These are phyloP conservation scores for Ustilago nuda DNA, from an alignment of 1,284 basidiomycete genomes.

Conservation along the genomic window DNA sequence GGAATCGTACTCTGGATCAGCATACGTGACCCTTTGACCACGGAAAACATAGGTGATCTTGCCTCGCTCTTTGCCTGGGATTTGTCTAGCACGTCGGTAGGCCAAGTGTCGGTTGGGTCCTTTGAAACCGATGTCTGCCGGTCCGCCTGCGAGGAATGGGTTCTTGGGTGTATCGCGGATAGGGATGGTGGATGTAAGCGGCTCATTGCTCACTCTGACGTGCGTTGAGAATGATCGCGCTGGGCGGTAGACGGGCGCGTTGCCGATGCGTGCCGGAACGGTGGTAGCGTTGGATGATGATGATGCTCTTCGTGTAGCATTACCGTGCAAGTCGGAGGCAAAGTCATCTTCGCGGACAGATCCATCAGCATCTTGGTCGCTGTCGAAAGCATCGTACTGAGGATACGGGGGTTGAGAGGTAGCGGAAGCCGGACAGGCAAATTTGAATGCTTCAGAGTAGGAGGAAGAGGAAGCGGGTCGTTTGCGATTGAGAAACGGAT, in stretches of 20 bases:
- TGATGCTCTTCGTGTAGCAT: constrained; percentile 22
- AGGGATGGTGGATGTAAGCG: constrained; percentile 16
- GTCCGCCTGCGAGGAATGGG: constrained; percentile 65
- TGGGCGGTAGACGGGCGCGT: constrained; percentile 11
- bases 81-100: constrained; percentile 28
- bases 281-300: constrained; percentile 20
- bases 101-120: constrained; percentile 47
- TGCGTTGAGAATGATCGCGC: constrained; percentile 31
- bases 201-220: constrained; percentile 31
- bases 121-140: constrained; percentile 59
- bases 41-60: constrained; percentile 61
- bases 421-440: background rate
- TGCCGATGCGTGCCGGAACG: constrained; percentile 4
- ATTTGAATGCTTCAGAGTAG: constrained; percentile 5
- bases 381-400: constrained; percentile 38
- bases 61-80: constrained; percentile 48
- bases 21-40: constrained; percentile 55
- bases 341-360: constrained; percentile 19
- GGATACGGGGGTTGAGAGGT: constrained; percentile 12
- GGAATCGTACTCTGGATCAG: constrained; percentile 55
- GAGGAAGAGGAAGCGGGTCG: background rate
- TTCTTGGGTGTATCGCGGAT: constrained; percentile 64
- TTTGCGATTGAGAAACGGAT: constrained; percentile 34
- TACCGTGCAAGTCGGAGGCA: background rate
- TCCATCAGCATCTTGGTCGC: constrained; percentile 41